A percentile compares a stretch with the other conserved stretches of the same genome.
phyloP scores from a whole-genome alignment of 495 filamentous ascomycete species.

The Rhypophila decipiens region DNA sequence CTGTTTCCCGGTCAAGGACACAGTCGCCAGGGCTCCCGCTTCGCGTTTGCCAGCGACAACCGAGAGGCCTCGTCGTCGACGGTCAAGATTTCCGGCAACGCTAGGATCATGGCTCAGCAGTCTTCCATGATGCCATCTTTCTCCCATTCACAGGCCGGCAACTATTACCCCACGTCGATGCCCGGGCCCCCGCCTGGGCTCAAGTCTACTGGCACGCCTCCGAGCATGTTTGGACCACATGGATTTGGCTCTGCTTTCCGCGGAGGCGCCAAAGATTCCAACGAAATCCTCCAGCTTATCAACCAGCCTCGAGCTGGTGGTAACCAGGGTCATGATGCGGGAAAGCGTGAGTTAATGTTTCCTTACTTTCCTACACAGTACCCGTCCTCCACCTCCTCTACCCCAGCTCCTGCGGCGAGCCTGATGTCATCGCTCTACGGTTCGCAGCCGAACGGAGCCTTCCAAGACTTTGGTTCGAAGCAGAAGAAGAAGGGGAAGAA shows the following conservation, averaged over 20 bases:
- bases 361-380: conserved; percentile 68
- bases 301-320: conserved; percentile 49
- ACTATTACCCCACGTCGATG: conserved; percentile 61
- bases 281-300: conserved; percentile 75
- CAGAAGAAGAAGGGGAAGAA: conserved; percentile 99
- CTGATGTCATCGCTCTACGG: conserved; percentile 86
- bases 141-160: conserved; percentile 54
- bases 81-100: conserved; percentile 79
- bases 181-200: conserved; percentile 92
- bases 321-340: conserved; percentile 66
- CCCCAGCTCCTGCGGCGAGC: conserved; percentile 81
- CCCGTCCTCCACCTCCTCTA: conserved; percentile 67
- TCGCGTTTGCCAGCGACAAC: conserved; percentile 77
- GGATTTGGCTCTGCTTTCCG: conserved; percentile 57
- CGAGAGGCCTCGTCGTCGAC: conserved; percentile 49
- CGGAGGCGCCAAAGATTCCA: conserved; percentile 56
- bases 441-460: conserved; percentile 65
- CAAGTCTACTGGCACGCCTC: conserved; percentile 89
- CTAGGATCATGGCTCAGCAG: conserved; percentile 84
- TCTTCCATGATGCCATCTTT: conserved; percentile 78
- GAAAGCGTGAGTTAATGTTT: conserved; percentile 94
- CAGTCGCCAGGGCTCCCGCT: conserved; percentile 78
- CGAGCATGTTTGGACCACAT: conserved; percentile 72
- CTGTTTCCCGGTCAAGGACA: conserved; percentile 74
- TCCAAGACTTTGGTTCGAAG: conserved; percentile 83